Percentiles rank a stretch among this genome's conserved stretches.
These are phyloP conservation scores for Candida dajiaensis DNA, from an alignment of 805 yeast species.

Conservation along the genomic window DNA sequence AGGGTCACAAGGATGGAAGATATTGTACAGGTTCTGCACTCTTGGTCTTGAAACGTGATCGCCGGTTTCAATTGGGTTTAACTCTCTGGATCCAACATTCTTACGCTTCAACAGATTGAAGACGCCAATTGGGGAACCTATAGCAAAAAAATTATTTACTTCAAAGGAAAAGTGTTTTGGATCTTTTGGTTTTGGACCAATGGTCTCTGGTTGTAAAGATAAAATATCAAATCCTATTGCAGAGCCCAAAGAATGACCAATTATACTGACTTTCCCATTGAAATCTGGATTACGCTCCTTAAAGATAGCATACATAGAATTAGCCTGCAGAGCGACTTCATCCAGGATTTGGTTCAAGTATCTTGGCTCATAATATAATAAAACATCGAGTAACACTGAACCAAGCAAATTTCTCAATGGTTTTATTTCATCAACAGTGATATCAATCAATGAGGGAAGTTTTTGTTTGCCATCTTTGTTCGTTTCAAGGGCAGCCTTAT, in stretches of 20 bases:
- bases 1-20: constrained; percentile 90
- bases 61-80: constrained; percentile 4
- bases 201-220: constrained; percentile 32
- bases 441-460: constrained; percentile 60
- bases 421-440: constrained; percentile 72
- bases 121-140: constrained; percentile 90
- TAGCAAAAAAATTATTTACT: constrained; percentile 68
- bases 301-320: constrained; percentile 53
- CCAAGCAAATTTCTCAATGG: constrained; percentile 77
- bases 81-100: constrained; percentile 42
- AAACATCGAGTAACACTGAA: constrained; percentile 79
- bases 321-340: constrained; percentile 59
- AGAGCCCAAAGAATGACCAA: constrained; percentile 93
- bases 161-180: constrained; percentile 52
- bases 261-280: constrained; percentile 72
- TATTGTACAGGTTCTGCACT: constrained; percentile 65
- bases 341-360: constrained; percentile 57
- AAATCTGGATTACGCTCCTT: constrained; percentile 61
- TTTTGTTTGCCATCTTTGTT: constrained; percentile 34
- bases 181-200: constrained; percentile 21
- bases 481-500: constrained; percentile 31
- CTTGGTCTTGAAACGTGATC: constrained; percentile 35
- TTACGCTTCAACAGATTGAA: constrained; percentile 68
- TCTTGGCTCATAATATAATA: constrained; percentile 69
- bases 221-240: constrained; percentile 77